These are phyloP conservation scores for Xylaria nigripes DNA, from an alignment of 495 filamentous ascomycete species.

Conservation along the genomic window DNA sequence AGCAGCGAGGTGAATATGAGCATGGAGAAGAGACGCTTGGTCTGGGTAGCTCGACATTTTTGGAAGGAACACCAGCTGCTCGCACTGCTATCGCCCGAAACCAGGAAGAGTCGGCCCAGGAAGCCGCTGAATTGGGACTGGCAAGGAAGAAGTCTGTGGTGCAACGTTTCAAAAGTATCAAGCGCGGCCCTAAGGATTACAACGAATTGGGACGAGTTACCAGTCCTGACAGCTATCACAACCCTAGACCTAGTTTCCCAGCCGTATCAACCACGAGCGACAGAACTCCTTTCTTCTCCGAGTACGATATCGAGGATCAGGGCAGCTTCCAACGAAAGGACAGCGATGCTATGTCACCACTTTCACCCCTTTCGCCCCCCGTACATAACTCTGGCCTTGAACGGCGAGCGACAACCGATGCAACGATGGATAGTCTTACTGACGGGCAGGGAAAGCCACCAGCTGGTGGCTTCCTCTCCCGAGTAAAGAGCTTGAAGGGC, in stretches of 20 bases:
- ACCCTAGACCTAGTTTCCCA: slow-evolving; percentile 28
- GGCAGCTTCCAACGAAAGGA: slow-evolving; percentile 35
- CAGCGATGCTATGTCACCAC: slow-evolving; percentile 45
- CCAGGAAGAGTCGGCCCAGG: slow-evolving; percentile 55
- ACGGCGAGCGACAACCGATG: slow-evolving; percentile 63
- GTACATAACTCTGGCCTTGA: slow-evolving; percentile 49
- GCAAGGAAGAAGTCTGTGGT: slow-evolving; percentile 89
- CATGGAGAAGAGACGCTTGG: slow-evolving; percentile 79
- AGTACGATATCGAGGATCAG: slow-evolving; percentile 53
- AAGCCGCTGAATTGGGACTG: slow-evolving; percentile 52
- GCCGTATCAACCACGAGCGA: slow-evolving; percentile 30
- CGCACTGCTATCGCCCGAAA: slow-evolving; percentile 72
- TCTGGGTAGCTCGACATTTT: slow-evolving; percentile 88
- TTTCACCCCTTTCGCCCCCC: slow-evolving; percentile 62
- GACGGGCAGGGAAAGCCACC: slow-evolving; percentile 36
- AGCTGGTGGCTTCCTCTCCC: slow-evolving; percentile 64
- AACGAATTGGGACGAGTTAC: slow-evolving; percentile 43
- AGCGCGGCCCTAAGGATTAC: slow-evolving; percentile 43
- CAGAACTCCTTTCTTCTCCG: slow-evolving; percentile 80
- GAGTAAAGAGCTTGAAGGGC: slow-evolving; percentile 82
- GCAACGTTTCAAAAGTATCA: slow-evolving; percentile 70
- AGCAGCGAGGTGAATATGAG: slow-evolving; percentile 54
- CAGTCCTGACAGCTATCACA: slow-evolving; percentile 38
- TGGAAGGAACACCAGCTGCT: slow-evolving; percentile 89
- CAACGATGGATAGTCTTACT: slow-evolving; percentile 29